Percentiles rank a stretch among this genome's conserved stretches.
phyloP scores from a whole-genome alignment of 1,284 basidiomycete genomes.

The Boletus holoroseus region DNA sequence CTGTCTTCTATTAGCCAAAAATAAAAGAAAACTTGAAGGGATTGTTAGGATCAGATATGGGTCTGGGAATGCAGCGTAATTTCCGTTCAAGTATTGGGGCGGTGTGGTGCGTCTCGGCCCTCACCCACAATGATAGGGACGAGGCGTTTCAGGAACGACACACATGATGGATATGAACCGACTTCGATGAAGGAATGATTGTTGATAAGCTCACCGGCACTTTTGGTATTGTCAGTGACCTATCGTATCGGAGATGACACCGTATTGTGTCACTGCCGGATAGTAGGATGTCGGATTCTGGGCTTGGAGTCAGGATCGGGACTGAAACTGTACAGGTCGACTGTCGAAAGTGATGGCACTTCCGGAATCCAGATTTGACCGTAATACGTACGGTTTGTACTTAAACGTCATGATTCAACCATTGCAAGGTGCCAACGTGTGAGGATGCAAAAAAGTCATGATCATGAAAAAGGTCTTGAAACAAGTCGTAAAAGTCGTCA shows the following conservation, averaged over 20 bases:
- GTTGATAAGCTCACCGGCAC: neutral
- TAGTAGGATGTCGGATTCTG: too few species aligned
- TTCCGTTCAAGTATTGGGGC: neutral
- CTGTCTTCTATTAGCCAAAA: neutral
- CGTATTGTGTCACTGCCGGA: neutral
- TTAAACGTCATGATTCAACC: neutral
- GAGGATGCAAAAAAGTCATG: too few species aligned
- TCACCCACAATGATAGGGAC: neutral
- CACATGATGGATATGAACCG: neutral
- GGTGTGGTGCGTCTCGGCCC: neutral
- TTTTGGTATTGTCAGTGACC: neutral
- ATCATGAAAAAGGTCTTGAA: neutral
- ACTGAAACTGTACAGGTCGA: neutral
- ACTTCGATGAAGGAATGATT: neutral
- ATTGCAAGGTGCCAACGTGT: neutral
- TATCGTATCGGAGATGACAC: neutral
- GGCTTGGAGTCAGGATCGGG: neutral
- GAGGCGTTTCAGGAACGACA: too few species aligned
- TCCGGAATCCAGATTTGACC: too few species aligned
- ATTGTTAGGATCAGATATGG: neutral
- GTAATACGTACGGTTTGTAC: neutral
- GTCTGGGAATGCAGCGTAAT: slow-evolving; percentile 1
- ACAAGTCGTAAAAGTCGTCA: slow-evolving; percentile 3
- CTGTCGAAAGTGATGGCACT: neutral
- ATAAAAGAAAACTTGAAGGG: neutral